Evolutionary conservation across 306 rosid genomes (phyloP).

Genomic region (Prosopis cineraria): DNA sequence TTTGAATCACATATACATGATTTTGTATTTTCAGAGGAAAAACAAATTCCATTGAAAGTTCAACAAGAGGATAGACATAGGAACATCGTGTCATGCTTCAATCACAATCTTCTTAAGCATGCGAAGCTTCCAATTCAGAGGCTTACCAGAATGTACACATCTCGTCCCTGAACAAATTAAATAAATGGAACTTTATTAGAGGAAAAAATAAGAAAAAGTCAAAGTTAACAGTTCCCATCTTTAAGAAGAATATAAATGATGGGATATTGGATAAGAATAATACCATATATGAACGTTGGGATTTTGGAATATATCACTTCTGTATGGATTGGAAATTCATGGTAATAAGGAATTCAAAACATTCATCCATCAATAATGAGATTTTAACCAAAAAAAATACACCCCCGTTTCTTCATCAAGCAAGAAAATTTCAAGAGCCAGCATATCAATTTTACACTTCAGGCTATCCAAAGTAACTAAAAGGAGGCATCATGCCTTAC

Average conservation of each 20-base stretch:
- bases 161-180: slow-evolving; percentile 78
- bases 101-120: slow-evolving; percentile 32
- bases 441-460: not conserved
- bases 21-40: not conserved
- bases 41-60: slow-evolving; percentile 22
- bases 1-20: not conserved
- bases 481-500: not conserved
- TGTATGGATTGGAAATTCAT: not conserved
- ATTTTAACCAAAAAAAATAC: too few species aligned
- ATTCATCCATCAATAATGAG: not conserved
- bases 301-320: not conserved
- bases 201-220: slow-evolving; percentile 6
- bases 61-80: slow-evolving; percentile 13
- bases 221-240: not conserved
- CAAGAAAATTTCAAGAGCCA: not conserved
- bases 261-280: not conserved
- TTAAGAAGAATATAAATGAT: not conserved
- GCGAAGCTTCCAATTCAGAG: slow-evolving; percentile 38
- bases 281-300: not conserved
- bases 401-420: not conserved
- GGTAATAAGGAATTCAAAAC: not conserved
- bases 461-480: not conserved
- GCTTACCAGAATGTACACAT: slow-evolving; percentile 88
- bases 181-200: slow-evolving; percentile 36
- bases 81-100: slow-evolving; percentile 27